Conservation (phyloP, 495 filamentous ascomycete species). For the Durotheca rogersii region DNA sequence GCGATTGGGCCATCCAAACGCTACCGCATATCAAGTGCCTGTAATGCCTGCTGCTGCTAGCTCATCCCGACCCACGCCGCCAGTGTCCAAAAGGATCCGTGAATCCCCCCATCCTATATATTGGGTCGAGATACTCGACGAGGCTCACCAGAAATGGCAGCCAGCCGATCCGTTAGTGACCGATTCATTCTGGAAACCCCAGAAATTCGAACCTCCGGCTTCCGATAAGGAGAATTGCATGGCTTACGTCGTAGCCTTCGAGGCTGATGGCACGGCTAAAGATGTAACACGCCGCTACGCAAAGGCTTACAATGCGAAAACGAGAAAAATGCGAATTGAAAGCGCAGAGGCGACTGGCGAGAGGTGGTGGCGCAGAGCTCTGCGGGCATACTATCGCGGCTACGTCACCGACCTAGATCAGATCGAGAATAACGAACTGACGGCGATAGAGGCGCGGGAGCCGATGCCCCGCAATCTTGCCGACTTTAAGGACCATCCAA, state of each 20-base stretch:
- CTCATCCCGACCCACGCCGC: slow-evolving; percentile 23
- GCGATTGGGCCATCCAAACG: slow-evolving; percentile 47
- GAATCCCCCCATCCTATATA: slow-evolving; percentile 79
- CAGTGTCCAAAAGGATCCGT: slow-evolving; percentile 44
- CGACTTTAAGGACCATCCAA: slow-evolving; percentile 91
- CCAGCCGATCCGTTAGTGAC: slow-evolving; percentile 85
- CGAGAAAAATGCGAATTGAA: slow-evolving; percentile 73
- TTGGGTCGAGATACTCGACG: slow-evolving; percentile 91
- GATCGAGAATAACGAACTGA: slow-evolving; percentile 76
- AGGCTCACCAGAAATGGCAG: slow-evolving; percentile 84
- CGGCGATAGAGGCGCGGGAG: slow-evolving; percentile 67
- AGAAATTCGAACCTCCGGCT: slow-evolving; percentile 74
- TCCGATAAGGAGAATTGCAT: slow-evolving; percentile 71
- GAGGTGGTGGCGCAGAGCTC: slow-evolving; percentile 67
- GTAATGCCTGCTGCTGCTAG: slow-evolving; percentile 21
- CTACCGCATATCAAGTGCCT: slow-evolving; percentile 42
- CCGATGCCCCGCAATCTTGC: slow-evolving; percentile 86
- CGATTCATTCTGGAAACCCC: slow-evolving; percentile 67
- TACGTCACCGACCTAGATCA: slow-evolving; percentile 67
- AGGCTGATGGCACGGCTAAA: slow-evolving; percentile 65
- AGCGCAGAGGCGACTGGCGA: slow-evolving; percentile 58
- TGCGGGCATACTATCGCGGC: slow-evolving; percentile 61
- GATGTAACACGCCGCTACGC: slow-evolving; percentile 83
- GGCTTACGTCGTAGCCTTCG: slow-evolving; percentile 83
- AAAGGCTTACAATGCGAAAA: slow-evolving; percentile 86